Base-by-base conservation (phyloP, 2,329 filamentous ascomycete species). In the Ophiocordyceps camponoti-saundersi region DNA sequence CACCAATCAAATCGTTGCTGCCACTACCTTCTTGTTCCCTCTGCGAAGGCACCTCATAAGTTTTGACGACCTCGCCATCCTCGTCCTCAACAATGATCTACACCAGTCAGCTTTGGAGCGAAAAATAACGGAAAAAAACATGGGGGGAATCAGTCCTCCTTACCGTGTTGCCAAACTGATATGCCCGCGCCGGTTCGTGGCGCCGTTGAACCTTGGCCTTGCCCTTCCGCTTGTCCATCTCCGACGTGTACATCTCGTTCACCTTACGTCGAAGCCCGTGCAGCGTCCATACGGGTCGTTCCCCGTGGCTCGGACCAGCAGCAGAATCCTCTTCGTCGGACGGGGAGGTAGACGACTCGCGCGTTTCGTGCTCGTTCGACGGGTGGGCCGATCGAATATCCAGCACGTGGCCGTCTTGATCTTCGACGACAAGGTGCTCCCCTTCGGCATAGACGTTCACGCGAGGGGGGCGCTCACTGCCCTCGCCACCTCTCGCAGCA, bases 71-170 rank as follows among this genome's bases (percentile, higher is more conserved):
- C 59, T 93, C 86, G 42, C 85, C 85, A 54, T 89, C 81, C 60
- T 85, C 82, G 51, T 93, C 85, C 64, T 93, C 85, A 16, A 93
- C 83, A 58, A 93, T 90, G 52, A 93, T 86, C 67, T 85, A 18
- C 44, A n/a, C 18, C 42, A 43, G 42, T 44, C 26, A 34, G 29
- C 43, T 16, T 6, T 16, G n/a, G 39, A 32, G 18, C 10, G 8
- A 20, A 42, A 11, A 12, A 42, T 3, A 22, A 42, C 6, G 18
- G 2, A 7, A 23, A 11, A 18, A 22, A 6, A 22, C 6, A 67
- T 59, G 39, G 48, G 13, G 12, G 10, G 2, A 41, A 5, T 34
- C 26, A 3, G 43, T 61, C 73, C 23, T 26, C 23, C 26, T 61
- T 69, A 79, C 77, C 42, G 75, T 89, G 59, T 86, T 89, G 51